These are phyloP conservation scores for Castanopsis chinensis DNA, from an alignment of 306 rosid species.

Conservation along the genomic window DNA sequence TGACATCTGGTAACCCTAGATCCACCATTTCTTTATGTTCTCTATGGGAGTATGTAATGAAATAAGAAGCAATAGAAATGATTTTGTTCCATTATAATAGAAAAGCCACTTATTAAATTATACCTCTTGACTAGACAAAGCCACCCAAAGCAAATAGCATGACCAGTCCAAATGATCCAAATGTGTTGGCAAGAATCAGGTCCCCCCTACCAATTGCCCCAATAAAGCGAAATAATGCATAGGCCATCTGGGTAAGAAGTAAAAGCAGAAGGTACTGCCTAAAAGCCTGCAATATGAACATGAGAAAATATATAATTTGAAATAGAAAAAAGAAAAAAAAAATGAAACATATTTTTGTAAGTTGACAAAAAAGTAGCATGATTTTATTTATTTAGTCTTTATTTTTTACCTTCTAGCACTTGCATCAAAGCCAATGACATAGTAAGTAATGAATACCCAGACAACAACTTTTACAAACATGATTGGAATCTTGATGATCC, in stretches of 20 bases:
- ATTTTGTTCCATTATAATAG: not conserved
- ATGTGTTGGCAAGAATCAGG: slow-evolving; percentile 39
- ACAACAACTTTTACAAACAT: slow-evolving; percentile 38
- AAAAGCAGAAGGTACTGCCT: slow-evolving; percentile 39
- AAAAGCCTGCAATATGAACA: slow-evolving; percentile 33
- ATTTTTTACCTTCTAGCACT: slow-evolving; percentile 39
- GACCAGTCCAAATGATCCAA: slow-evolving; percentile 31
- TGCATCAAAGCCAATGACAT: slow-evolving; percentile 61
- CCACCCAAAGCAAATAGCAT: slow-evolving; percentile 40
- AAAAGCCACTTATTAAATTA: not conserved
- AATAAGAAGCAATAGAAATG: slow-evolving; percentile 17
- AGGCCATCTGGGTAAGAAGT: slow-evolving; percentile 44
- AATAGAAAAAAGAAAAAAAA: not conserved
- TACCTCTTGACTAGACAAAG: slow-evolving; percentile 43
- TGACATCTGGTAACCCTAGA: slow-evolving; percentile 59
- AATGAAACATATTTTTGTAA: not conserved
- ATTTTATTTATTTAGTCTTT: too few species aligned
- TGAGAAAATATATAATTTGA: not conserved
- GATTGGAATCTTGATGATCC: slow-evolving; percentile 48
- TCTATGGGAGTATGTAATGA: slow-evolving; percentile 34
- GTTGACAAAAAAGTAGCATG: not conserved
- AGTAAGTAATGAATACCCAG: slow-evolving; percentile 56
- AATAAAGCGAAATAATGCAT: slow-evolving; percentile 46
- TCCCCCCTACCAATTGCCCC: slow-evolving; percentile 46
- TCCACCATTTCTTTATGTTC: slow-evolving; percentile 50